Evolutionary conservation across 495 filamentous ascomycete genomes (phyloP).

Genomic region (Ramalina intermedia): DNA sequence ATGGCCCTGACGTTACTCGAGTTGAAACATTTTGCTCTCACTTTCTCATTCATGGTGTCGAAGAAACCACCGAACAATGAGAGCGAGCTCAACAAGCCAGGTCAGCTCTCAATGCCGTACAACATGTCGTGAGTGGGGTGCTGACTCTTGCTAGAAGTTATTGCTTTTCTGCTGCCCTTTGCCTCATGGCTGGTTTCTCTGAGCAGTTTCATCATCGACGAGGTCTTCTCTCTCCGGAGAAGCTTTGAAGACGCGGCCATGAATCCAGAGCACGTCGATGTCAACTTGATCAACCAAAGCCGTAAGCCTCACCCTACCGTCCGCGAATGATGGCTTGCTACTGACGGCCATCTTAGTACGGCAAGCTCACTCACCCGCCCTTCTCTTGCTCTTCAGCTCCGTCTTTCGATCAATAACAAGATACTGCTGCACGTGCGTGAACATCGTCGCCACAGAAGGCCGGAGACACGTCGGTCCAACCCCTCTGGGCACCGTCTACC

Average conservation of each 20-base stretch:
- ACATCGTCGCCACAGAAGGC: slow-evolving; percentile 18
- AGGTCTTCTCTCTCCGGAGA: slow-evolving; percentile 45
- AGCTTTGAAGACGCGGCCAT: slow-evolving; percentile 26
- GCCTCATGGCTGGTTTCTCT: slow-evolving; percentile 55
- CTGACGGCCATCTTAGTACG: slow-evolving; percentile 14
- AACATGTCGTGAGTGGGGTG: background rate
- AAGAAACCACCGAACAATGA: slow-evolving; percentile 23
- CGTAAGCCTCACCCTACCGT: slow-evolving; percentile 21
- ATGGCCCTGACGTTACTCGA: slow-evolving; percentile 62
- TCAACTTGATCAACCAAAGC: slow-evolving; percentile 31
- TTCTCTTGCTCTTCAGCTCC: slow-evolving; percentile 54
- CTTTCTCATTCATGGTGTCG: slow-evolving; percentile 47
- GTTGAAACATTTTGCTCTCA: slow-evolving; percentile 52
- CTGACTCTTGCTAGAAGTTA: slow-evolving; percentile 27
- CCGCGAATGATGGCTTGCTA: background rate
- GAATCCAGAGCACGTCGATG: slow-evolving; percentile 20
- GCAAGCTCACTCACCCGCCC: slow-evolving; percentile 34
- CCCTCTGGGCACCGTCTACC: slow-evolving; percentile 4
- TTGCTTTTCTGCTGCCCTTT: slow-evolving; percentile 39
- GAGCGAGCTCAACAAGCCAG: slow-evolving; percentile 49
- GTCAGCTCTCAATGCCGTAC: slow-evolving; percentile 21
- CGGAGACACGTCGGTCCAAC: background rate
- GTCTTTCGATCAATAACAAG: slow-evolving; percentile 57
- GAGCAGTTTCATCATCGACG: slow-evolving; percentile 53
- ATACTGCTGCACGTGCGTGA: slow-evolving; percentile 51